Percentiles rank a stretch among this genome's conserved stretches.
phyloP scores from a whole-genome alignment of 2,329 filamentous ascomycete species.

The Domatiomyces catenatus region DNA sequence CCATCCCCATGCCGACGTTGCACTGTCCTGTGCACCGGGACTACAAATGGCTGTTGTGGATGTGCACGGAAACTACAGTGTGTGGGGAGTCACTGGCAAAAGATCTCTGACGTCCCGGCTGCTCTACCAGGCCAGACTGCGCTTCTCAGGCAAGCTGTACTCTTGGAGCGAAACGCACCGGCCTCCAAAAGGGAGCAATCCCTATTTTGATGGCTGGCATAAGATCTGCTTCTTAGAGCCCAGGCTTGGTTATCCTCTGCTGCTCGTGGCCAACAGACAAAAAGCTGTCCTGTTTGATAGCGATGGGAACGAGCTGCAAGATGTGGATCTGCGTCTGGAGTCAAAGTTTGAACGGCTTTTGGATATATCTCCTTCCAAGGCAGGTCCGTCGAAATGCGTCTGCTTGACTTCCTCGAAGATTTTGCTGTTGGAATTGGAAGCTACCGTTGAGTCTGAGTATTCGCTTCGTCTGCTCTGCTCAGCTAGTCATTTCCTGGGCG shows the following conservation, averaged over 20 bases:
- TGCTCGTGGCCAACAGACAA: slow-evolving; percentile 39
- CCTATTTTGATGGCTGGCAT: slow-evolving; percentile 29
- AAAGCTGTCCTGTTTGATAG: slow-evolving; percentile 25
- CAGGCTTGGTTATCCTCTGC: slow-evolving; percentile 18
- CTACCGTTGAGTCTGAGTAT: slow-evolving; percentile 12
- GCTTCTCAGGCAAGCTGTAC: slow-evolving; percentile 10
- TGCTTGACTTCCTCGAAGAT: slow-evolving; percentile 36
- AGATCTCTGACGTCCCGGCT: slow-evolving; percentile 18
- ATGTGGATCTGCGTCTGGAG: slow-evolving; percentile 24
- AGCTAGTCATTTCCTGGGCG: slow-evolving; percentile 40
- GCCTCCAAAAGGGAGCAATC: slow-evolving; percentile 9
- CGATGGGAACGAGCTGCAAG: slow-evolving; percentile 15
- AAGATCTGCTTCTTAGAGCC: slow-evolving; percentile 26
- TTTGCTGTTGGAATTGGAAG: slow-evolving; percentile 16
- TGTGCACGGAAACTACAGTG: slow-evolving; percentile 37
- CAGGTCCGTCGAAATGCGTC: slow-evolving; percentile 25
- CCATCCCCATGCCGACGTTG: slow-evolving; percentile 36
- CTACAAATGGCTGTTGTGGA: slow-evolving; percentile 41
- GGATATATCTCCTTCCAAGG: slow-evolving; percentile 40
- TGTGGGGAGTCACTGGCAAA: slow-evolving; percentile 30
- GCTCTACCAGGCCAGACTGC: slow-evolving; percentile 17
- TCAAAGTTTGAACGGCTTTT: slow-evolving; percentile 30
- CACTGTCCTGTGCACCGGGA: slow-evolving; percentile 43
- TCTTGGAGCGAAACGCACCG: slow-evolving; percentile 5
- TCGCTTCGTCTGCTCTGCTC: slow-evolving; percentile 26